Conservation (phyloP, 2,329 filamentous ascomycete species). For the Claviceps purpurea region DNA sequence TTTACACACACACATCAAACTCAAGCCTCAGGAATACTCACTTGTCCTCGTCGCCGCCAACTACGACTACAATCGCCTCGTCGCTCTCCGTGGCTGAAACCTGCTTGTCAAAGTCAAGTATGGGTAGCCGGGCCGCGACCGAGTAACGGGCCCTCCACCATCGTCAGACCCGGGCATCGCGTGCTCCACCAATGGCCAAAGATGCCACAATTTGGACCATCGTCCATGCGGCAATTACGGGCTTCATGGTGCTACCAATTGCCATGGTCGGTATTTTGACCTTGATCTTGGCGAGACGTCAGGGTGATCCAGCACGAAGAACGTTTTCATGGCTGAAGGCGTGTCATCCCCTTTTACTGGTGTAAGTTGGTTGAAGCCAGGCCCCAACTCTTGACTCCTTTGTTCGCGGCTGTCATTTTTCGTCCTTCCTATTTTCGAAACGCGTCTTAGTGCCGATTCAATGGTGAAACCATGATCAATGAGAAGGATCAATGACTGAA, state of each 20-base stretch:
- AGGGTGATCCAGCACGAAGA: constrained; percentile 3
- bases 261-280: constrained; percentile 3
- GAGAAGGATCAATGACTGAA: no score
- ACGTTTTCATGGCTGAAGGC: constrained; percentile 5
- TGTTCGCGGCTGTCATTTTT: not conserved
- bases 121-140: not conserved
- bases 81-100: not conserved
- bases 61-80: not conserved
- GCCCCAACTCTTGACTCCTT: not conserved
- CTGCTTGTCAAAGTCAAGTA: not conserved
- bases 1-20: not conserved
- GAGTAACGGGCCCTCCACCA: not conserved
- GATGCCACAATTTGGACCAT: constrained; percentile 5
- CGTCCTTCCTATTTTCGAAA: not conserved
- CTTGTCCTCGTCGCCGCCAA: not conserved
- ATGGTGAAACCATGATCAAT: no score
- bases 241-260: constrained; percentile 5
- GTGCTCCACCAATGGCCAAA: constrained; percentile 1
- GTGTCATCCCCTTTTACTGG: constrained; percentile 3
- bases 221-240: constrained; percentile 5
- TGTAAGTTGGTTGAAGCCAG: constrained; percentile 2
- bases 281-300: constrained; percentile 2
- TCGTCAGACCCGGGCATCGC: not conserved
- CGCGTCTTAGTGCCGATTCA: no score
- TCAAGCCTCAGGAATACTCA: not conserved